A percentile compares a stretch with the other conserved stretches of the same genome.
Evolutionary conservation across 441 rosid species (phyloP).

Genomic region (Erodium texanum): DNA sequence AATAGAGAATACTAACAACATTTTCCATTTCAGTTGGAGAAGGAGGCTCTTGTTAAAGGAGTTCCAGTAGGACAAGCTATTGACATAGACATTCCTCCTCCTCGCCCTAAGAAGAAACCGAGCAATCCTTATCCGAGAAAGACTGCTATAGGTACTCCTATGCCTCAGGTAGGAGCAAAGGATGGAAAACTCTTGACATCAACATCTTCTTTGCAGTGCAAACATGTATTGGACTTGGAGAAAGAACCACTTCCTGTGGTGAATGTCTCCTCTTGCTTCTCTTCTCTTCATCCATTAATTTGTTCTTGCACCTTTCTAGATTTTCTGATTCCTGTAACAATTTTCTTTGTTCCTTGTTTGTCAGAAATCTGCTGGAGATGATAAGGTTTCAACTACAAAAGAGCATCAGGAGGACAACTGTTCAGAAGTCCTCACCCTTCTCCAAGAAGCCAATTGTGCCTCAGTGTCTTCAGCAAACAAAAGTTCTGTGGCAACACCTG

Average conservation of each 20-base stretch:
- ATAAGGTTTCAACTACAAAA: constrained; percentile 35
- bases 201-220: constrained; percentile 36
- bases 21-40: constrained; percentile 65
- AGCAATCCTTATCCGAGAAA: constrained; percentile 92
- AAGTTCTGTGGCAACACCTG: constrained; percentile 27
- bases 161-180: constrained; percentile 39
- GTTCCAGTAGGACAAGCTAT: constrained; percentile 64
- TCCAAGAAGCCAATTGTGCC: constrained; percentile 47
- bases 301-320: neutral
- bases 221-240: constrained; percentile 54
- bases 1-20: constrained; percentile 10
- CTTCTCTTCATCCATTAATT: constrained; percentile 9
- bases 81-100: constrained; percentile 91
- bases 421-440: constrained; percentile 48
- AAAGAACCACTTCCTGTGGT: constrained; percentile 60
- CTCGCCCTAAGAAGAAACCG: constrained; percentile 96
- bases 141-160: constrained; percentile 34
- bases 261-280: constrained; percentile 16
- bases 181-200: constrained; percentile 44
- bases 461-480: constrained; percentile 46
- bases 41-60: constrained; percentile 87
- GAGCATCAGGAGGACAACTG: constrained; percentile 54
- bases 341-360: constrained; percentile 14
- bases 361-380: constrained; percentile 43
- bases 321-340: constrained; percentile 13